Percentiles rank a stretch among this genome's conserved stretches.
Evolutionary conservation across 177 flowering plant genomes (phyloP).

Genomic region (Vitis hybrid): DNA sequence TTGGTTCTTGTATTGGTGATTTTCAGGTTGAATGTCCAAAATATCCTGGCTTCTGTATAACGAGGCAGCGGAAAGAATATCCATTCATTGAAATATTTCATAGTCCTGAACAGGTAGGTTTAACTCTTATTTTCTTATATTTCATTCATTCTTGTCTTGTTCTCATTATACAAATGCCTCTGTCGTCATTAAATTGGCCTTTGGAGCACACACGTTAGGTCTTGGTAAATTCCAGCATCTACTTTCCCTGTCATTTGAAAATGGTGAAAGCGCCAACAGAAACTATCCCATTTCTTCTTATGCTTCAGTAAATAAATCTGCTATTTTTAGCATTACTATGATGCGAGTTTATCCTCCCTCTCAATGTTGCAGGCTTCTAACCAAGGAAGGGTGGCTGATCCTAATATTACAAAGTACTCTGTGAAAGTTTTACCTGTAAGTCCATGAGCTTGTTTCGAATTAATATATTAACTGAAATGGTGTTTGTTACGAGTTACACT

Average conservation of each 20-base stretch:
- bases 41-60: constrained; percentile 86
- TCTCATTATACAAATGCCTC: not conserved
- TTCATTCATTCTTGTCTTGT: not conserved
- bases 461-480: no score
- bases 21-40: constrained; percentile 92
- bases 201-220: not conserved
- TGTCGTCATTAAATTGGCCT: not conserved
- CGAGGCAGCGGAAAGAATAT: constrained; percentile 78
- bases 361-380: constrained; percentile 49
- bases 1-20: constrained; percentile 3
- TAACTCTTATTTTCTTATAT: not conserved
- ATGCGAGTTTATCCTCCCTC: not conserved
- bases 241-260: no score
- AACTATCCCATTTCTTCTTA: not conserved
- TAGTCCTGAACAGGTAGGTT: constrained; percentile 73
- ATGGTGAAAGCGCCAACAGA: no score
- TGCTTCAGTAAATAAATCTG: no score
- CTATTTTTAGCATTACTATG: no score
- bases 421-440: constrained; percentile 90
- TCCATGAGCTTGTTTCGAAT: constrained; percentile 1
- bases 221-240: not conserved
- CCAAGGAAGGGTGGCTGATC: constrained; percentile 65
- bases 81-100: constrained; percentile 92
- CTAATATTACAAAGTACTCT: constrained; percentile 72
- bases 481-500: no score